Base-by-base conservation (phyloP, 2,329 filamentous ascomycete species). In the Aspergillaceae sp. region DNA sequence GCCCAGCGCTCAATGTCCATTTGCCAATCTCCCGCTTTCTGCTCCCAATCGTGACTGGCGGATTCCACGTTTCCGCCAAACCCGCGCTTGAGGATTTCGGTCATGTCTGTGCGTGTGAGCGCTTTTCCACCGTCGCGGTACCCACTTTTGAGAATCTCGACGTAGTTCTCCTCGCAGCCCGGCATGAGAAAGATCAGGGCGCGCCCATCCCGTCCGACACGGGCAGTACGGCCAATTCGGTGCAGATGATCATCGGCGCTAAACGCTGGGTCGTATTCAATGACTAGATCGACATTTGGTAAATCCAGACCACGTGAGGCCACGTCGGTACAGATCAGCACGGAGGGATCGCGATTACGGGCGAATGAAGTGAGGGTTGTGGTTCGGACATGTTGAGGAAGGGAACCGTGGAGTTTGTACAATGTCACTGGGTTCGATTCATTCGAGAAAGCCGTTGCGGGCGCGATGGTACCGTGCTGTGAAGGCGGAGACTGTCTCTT, bases 201-300 rank as follows among this genome's bases (percentile, higher is more conserved):
- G 46, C 90, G 83, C 29, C 92, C 92, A 7, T 91, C 79, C 4
- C 87, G 84, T 10, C 92, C 92, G 1, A 94, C 87, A 74, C 92
- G 87, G 3, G 92, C 92, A 7, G 92, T 98, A 65, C 92, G 86
- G 45, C 92, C 92, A 46, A 97, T 87, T 46, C 92, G 84, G 70
- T 98, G 92, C 5, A 96, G 78, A 65, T 98, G 92, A 65, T 98
- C 92, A 50, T 90, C 86, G 27, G 88, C 83, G 62, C 86, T 88
- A 68, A 97, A 97, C 2, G 92, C 87, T 0, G 92, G 90, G 62
- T 98, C 92, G 63, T 95, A 97, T 65, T 98, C 92, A 47, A 98
- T 79, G 42, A 98, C 89, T 19, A 96, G 76, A 64, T 98, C 92
- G 43, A 98, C 87, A 43, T 92, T 91, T 1, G 91, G 91, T 10